phyloP scores from a whole-genome alignment of 169 alveolate genomes.

The Plasmodium adleri region DNA sequence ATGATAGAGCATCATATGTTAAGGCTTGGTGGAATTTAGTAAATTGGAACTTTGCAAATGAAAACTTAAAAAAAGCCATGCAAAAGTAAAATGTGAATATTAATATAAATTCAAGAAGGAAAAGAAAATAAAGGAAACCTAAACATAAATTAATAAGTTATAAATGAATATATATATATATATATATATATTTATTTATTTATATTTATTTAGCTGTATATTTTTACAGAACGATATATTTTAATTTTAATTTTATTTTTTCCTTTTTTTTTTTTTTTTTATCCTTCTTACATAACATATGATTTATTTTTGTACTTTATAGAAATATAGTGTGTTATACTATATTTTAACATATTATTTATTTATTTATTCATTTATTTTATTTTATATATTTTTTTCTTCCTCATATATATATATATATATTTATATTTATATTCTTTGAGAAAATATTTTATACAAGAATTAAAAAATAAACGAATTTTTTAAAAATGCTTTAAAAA shows the following conservation, averaged over 20 bases:
- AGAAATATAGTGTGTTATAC: too few relatives aligned
- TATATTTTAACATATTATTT: neutral
- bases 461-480: neutral
- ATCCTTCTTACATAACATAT: neutral
- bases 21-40: slow-evolving; percentile 94
- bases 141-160: too few relatives aligned
- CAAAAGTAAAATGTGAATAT: slow-evolving; percentile 26
- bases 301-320: too few relatives aligned
- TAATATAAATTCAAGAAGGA: neutral
- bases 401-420: neutral
- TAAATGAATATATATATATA: slow-evolving; percentile 3
- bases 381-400: neutral
- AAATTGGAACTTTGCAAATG: slow-evolving; percentile 94
- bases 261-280: neutral
- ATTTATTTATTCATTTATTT: neutral
- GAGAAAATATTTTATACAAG: neutral
- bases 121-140: too few relatives aligned
- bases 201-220: neutral
- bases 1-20: slow-evolving; percentile 92
- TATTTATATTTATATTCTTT: neutral
- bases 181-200: neutral
- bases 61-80: slow-evolving; percentile 79
- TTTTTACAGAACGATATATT: neutral
- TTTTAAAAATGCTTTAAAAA: neutral
- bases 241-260: neutral